phyloP scores from a whole-genome alignment of 495 filamentous ascomycete species.

The Aspergillus cavernicola region DNA sequence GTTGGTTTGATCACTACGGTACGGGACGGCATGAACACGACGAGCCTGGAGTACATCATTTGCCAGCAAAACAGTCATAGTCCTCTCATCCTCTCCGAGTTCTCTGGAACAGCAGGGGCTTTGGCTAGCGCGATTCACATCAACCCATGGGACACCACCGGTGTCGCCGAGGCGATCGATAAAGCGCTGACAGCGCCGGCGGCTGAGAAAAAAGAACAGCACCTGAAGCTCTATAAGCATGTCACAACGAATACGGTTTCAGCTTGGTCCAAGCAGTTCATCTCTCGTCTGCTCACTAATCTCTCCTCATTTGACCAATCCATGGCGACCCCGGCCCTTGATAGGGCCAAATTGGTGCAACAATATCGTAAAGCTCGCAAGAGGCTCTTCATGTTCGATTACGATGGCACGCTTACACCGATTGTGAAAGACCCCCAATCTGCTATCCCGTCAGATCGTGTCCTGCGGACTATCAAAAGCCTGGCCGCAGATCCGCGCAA shows the following conservation, averaged over 20 bases:
- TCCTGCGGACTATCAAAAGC: slow-evolving; percentile 71
- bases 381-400: slow-evolving; percentile 96
- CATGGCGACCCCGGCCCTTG: slow-evolving; percentile 75
- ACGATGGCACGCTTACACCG: slow-evolving; percentile 95
- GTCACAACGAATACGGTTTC: slow-evolving; percentile 81
- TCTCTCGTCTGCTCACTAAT: slow-evolving; percentile 71
- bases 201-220: slow-evolving; percentile 51
- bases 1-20: slow-evolving; percentile 90
- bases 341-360: slow-evolving; percentile 62
- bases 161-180: slow-evolving; percentile 76
- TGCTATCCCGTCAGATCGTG: slow-evolving; percentile 79
- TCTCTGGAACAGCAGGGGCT: slow-evolving; percentile 87
- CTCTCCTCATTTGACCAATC: slow-evolving; percentile 70
- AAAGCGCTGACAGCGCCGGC: slow-evolving; percentile 69
- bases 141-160: slow-evolving; percentile 86
- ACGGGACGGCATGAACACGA: slow-evolving; percentile 95
- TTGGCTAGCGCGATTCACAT: slow-evolving; percentile 84
- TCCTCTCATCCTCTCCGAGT: slow-evolving; percentile 89
- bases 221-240: slow-evolving; percentile 66
- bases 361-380: slow-evolving; percentile 68
- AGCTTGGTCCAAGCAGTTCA: slow-evolving; percentile 72
- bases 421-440: slow-evolving; percentile 86
- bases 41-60: slow-evolving; percentile 86
- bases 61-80: slow-evolving; percentile 81
- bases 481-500: slow-evolving; percentile 78